Evolutionary conservation across 2,329 filamentous ascomycete genomes (phyloP).

Genomic region (Verticillium longisporum): DNA sequence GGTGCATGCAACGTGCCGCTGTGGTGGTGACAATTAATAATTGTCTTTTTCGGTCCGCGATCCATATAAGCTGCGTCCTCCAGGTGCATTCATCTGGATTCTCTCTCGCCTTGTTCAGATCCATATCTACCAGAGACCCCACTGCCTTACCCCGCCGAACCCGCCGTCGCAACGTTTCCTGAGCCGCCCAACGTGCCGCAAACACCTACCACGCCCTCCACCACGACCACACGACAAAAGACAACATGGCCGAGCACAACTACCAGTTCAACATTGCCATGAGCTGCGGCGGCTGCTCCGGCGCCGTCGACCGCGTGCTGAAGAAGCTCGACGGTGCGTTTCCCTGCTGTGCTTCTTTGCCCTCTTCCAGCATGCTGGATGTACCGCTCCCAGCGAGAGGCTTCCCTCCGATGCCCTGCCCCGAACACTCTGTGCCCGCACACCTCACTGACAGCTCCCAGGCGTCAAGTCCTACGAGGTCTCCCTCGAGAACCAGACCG

Average conservation of each 20-base stretch:
- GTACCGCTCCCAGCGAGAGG: too few relatives aligned
- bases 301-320: constrained; percentile 84
- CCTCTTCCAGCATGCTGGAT: too few relatives aligned
- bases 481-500: constrained; percentile 78
- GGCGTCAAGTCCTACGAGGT: constrained; percentile 84
- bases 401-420: too few relatives aligned
- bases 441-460: constrained; percentile 28
- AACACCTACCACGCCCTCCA: too few relatives aligned
- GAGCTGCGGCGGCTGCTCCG: constrained; percentile 94
- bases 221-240: background rate
- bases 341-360: too few relatives aligned
- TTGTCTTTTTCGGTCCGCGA: background rate
- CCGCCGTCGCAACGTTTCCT: too few relatives aligned
- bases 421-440: too few relatives aligned
- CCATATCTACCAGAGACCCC: background rate
- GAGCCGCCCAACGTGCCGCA: constrained; percentile 11
- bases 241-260: constrained; percentile 70
- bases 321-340: constrained; percentile 80
- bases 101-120: too few relatives aligned
- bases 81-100: too few relatives aligned
- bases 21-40: constrained; percentile 7
- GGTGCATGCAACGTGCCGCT: background rate
- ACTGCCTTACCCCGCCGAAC: background rate
- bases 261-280: constrained; percentile 96
- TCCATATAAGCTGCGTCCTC: background rate